Conservation (phyloP, 2,329 filamentous ascomycete species). For the Rhexocercosporidium sp. region DNA sequence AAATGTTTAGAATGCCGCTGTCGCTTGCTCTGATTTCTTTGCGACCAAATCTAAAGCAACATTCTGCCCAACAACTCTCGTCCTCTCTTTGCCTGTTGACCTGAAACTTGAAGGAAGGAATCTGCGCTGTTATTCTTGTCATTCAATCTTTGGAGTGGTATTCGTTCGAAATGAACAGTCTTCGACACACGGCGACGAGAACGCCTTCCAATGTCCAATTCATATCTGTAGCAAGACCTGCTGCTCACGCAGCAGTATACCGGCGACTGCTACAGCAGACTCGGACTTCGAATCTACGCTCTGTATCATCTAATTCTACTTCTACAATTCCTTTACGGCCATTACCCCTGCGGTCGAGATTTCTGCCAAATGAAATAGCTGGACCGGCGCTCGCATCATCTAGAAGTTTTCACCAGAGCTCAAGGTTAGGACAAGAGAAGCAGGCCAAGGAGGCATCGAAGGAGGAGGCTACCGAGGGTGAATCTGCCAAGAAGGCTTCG, state of each 20-base stretch:
- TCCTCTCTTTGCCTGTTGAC: constrained; percentile 10
- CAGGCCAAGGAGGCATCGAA: constrained; percentile 30
- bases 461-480: constrained; percentile 30
- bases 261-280: constrained; percentile 44
- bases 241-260: constrained; percentile 39
- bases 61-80: constrained; percentile 13
- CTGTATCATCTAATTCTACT: constrained; percentile 37
- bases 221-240: constrained; percentile 41
- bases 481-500: constrained; percentile 31
- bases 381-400: constrained; percentile 19
- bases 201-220: constrained; percentile 37
- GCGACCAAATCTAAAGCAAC: constrained; percentile 16
- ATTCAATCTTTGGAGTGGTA: constrained; percentile 14
- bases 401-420: constrained; percentile 35
- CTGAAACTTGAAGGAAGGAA: not conserved
- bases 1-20: constrained; percentile 36
- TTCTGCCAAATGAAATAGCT: constrained; percentile 44
- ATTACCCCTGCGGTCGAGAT: constrained; percentile 45
- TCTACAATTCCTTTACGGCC: constrained; percentile 47
- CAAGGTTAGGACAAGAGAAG: constrained; percentile 37
- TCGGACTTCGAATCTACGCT: constrained; percentile 34
- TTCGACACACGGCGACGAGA: constrained; percentile 37
- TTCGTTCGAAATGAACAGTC: constrained; percentile 37
- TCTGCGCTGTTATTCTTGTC: constrained; percentile 16
- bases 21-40: constrained; percentile 29